Conservation (phyloP, 2,329 filamentous ascomycete species). For the Arthrobotrys iridis region DNA sequence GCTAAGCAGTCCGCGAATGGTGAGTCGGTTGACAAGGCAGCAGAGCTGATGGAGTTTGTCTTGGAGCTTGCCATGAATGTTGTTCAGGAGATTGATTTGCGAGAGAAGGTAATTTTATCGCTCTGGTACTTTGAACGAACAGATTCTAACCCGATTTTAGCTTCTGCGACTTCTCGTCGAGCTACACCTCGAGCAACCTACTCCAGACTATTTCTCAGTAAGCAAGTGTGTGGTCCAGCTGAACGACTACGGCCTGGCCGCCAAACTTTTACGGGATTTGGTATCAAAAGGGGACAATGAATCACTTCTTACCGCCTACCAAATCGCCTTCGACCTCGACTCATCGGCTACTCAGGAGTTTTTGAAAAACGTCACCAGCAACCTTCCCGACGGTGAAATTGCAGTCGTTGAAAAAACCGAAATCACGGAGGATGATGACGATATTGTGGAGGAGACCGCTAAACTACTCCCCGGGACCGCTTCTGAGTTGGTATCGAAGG, state of each 20-base stretch:
- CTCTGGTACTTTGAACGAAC: background rate
- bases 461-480: conserved; percentile 61
- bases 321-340: conserved; percentile 97
- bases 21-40: conserved; percentile 70
- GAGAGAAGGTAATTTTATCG: conserved; percentile 69
- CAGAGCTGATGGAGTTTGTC: conserved; percentile 97
- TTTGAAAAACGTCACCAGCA: conserved; percentile 75
- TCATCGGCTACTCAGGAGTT: conserved; percentile 99
- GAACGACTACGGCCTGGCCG: conserved; percentile 89
- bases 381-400: conserved; percentile 56
- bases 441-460: conserved; percentile 67
- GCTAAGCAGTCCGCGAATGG: conserved; percentile 70
- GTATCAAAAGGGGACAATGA: conserved; percentile 80
- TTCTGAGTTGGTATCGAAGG: conserved; percentile 46
- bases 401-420: conserved; percentile 37
- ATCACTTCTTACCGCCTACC: conserved; percentile 87
- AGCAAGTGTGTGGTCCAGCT: conserved; percentile 97
- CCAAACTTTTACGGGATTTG: conserved; percentile 82
- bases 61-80: conserved; percentile 97
- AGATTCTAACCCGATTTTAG: conserved; percentile 64
- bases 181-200: conserved; percentile 90
- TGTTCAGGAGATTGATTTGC: conserved; percentile 88
- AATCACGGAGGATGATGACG: conserved; percentile 50
- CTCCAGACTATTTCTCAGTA: conserved; percentile 96
- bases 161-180: conserved; percentile 93